phyloP scores from a whole-genome alignment of 495 filamentous ascomycete genomes.

The Annulohypoxylon nitens region DNA sequence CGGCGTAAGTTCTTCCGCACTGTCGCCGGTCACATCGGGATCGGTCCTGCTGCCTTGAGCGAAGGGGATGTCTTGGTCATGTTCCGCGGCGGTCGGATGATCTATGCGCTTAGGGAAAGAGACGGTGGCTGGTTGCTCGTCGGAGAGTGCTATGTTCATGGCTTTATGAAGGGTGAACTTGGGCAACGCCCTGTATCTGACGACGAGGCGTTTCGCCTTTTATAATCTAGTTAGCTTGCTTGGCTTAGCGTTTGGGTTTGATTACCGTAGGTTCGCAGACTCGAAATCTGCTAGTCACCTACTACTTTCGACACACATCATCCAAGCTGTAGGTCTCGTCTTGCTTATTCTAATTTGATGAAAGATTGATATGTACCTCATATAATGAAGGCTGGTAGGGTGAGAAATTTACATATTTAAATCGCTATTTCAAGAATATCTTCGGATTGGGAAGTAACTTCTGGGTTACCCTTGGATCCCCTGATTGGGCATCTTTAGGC shows the following conservation, averaged over 20 bases:
- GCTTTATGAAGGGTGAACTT: background rate
- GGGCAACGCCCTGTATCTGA: background rate
- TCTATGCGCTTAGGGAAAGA: background rate
- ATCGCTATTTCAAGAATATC: too few relatives aligned
- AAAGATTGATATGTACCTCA: too few relatives aligned
- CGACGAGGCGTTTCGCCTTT: background rate
- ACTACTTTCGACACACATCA: too few relatives aligned
- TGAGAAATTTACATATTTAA: too few relatives aligned
- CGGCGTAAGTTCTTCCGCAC: background rate
- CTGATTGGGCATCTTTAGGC: background rate
- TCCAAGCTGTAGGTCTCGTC: too few relatives aligned
- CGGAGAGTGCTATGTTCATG: background rate
- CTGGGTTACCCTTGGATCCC: background rate
- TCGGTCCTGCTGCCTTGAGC: background rate
- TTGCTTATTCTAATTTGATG: too few relatives aligned
- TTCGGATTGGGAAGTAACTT: too few relatives aligned
- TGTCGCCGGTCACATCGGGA: background rate
- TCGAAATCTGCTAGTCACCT: too few relatives aligned
- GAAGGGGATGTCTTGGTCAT: background rate
- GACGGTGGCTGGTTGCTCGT: background rate
- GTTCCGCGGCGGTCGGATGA: background rate
- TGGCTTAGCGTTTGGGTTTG: background rate
- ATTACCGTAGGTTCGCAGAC: background rate
- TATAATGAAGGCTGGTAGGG: too few relatives aligned
- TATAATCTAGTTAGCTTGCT: background rate